phyloP scores from a whole-genome alignment of 176 grass and related monocot genomes.

The Echinochloa phyllopogon region DNA sequence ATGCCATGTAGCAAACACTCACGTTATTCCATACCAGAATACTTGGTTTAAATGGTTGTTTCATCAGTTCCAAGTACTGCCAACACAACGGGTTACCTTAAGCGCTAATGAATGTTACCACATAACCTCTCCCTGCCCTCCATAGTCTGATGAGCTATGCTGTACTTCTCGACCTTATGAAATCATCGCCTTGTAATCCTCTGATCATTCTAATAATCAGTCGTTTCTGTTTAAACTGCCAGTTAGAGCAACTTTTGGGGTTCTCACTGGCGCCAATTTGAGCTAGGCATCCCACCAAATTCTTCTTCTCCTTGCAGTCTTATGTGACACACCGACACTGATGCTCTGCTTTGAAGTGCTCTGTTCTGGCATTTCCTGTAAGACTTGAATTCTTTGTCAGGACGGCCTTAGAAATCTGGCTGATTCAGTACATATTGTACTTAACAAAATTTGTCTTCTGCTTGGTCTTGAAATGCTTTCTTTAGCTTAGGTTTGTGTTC shows the following conservation, averaged over 20 bases:
- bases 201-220: neutral
- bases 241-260: neutral
- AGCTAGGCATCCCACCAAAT: neutral
- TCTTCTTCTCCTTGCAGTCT: neutral
- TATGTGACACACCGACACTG: neutral
- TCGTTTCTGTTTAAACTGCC: neutral
- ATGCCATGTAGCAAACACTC: neutral
- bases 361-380: neutral
- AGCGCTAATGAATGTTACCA: neutral
- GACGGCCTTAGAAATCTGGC: neutral
- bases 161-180: neutral
- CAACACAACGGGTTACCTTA: neutral
- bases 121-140: neutral
- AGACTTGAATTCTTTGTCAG: neutral
- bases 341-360: neutral
- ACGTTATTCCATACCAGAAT: neutral
- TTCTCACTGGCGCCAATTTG: neutral
- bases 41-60: neutral
- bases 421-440: neutral
- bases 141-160: neutral
- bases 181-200: neutral
- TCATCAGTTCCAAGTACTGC: neutral
- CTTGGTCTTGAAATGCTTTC: neutral
- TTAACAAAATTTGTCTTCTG: neutral
- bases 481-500: neutral